These are phyloP conservation scores for Rusavskia elegans DNA, from an alignment of 495 filamentous ascomycete species.

Conservation along the genomic window DNA sequence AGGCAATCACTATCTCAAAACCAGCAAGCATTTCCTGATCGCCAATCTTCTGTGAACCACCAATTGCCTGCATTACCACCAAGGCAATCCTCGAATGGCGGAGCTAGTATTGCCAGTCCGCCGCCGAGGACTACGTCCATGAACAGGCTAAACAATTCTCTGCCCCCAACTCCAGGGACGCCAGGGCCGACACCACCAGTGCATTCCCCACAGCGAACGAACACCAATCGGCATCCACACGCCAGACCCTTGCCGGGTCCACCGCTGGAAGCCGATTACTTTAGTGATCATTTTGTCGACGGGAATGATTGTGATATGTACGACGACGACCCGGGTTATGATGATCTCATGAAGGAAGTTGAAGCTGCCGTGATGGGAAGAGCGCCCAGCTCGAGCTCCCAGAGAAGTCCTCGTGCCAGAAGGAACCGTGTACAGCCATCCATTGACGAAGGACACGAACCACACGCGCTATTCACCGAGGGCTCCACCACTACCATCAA, in stretches of 20 bases:
- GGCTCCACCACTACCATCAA: slow-evolving; percentile 12
- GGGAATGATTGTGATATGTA: slow-evolving; percentile 4
- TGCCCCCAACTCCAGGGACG: slow-evolving; percentile 21
- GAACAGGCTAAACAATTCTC: slow-evolving; percentile 19
- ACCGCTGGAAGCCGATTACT: slow-evolving; percentile 26
- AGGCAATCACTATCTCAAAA: slow-evolving; percentile 3
- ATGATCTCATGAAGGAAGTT: slow-evolving; percentile 32
- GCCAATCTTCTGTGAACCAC: slow-evolving; percentile 5
- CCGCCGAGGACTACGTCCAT: slow-evolving; percentile 30
- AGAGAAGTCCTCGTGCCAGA: slow-evolving; percentile 14
- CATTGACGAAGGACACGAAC: slow-evolving; percentile 11
- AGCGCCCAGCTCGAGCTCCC: slow-evolving; percentile 14
- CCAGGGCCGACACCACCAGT: slow-evolving; percentile 25
- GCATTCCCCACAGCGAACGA: slow-evolving; percentile 32
- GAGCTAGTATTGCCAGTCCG: slow-evolving; percentile 20
- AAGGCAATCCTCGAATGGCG: slow-evolving; percentile 1
- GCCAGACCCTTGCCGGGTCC: slow-evolving; percentile 45
- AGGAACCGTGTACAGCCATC: slow-evolving; percentile 12
- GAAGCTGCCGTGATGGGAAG: slow-evolving; percentile 28
- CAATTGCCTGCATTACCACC: slow-evolving; percentile 8
- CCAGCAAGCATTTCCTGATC: slow-evolving; percentile 1
- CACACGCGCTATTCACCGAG: slow-evolving; percentile 6
- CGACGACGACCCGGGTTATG: slow-evolving; percentile 17
- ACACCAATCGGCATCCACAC: slow-evolving; percentile 42
- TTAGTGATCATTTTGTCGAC: slow-evolving; percentile 12